A percentile compares a stretch with the other conserved stretches of the same genome.
phyloP scores from a whole-genome alignment of 441 rosid species.

The Macaranga tanarius region DNA sequence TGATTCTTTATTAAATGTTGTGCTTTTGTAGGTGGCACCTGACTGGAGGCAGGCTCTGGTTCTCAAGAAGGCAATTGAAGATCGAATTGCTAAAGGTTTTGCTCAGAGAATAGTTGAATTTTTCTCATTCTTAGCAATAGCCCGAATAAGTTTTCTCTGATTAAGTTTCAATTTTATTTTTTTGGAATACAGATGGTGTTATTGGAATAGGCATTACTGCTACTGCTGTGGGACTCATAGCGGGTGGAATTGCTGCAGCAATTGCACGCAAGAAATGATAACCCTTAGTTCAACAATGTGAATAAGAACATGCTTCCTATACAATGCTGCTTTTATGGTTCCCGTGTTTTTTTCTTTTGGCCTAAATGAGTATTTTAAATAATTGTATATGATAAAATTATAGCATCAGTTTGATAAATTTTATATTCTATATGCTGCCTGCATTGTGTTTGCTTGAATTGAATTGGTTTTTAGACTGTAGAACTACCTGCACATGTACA shows the following conservation, averaged over 20 bases:
- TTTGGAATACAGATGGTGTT: slow-evolving; percentile 74
- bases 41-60: slow-evolving; percentile 91
- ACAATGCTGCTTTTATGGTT: not conserved
- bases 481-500: not conserved
- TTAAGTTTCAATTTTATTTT: not conserved
- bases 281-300: not conserved
- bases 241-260: slow-evolving; percentile 86
- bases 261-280: slow-evolving; percentile 78
- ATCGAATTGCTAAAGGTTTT: slow-evolving; percentile 73
- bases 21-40: slow-evolving; percentile 62
- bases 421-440: not conserved
- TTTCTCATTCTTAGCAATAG: slow-evolving; percentile 10
- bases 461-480: not conserved
- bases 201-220: slow-evolving; percentile 97
- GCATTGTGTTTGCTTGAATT: not conserved
- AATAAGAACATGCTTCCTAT: not conserved
- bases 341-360: not conserved
- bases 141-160: not conserved
- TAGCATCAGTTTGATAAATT: not conserved
- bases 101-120: not conserved
- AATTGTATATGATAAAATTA: not conserved
- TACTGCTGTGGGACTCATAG: slow-evolving; percentile 82
- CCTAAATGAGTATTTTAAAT: not conserved
- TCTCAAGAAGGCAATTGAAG: slow-evolving; percentile 78
- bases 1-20: not conserved